Percentiles rank a stretch among this genome's conserved stretches.
Conservation (phyloP, 2,329 filamentous ascomycete genomes). For the Ophiocordyceps australis region DNA sequence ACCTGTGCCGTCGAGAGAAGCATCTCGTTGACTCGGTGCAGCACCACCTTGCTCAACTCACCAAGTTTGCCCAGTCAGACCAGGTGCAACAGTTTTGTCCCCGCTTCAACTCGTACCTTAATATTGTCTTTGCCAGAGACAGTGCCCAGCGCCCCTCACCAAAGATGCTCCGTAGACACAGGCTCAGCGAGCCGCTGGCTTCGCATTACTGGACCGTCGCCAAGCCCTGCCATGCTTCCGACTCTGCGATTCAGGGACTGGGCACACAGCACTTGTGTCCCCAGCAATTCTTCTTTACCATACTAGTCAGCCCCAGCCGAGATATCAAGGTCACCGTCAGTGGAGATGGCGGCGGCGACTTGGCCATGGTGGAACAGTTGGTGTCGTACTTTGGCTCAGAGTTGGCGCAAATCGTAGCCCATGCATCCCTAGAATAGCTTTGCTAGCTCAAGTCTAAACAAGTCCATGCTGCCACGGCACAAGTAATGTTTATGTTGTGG, state of each 20-base stretch:
- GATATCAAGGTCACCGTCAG: constrained; percentile 1
- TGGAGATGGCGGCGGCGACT: constrained; percentile 1
- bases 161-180: neutral
- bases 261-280: constrained; percentile 1
- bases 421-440: neutral
- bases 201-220: constrained; percentile 1
- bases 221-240: neutral
- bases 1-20: constrained; percentile 1
- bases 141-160: neutral
- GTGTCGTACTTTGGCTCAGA: neutral
- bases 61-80: constrained; percentile 3
- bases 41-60: constrained; percentile 3
- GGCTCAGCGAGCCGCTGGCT: constrained; percentile 1
- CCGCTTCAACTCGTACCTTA: constrained; percentile 3
- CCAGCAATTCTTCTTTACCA: constrained; percentile 1
- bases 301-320: constrained; percentile 1
- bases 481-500: too few relatives aligned
- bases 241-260: constrained; percentile 1
- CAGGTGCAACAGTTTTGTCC: constrained; percentile 1
- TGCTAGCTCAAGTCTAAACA: too few relatives aligned
- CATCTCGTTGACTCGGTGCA: constrained; percentile 1
- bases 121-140: constrained; percentile 2
- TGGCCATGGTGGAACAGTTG: neutral
- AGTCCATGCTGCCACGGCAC: too few relatives aligned
- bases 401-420: neutral